Base-by-base conservation (phyloP, 2,329 filamentous ascomycete genomes). In the Calonectria crousiana region DNA sequence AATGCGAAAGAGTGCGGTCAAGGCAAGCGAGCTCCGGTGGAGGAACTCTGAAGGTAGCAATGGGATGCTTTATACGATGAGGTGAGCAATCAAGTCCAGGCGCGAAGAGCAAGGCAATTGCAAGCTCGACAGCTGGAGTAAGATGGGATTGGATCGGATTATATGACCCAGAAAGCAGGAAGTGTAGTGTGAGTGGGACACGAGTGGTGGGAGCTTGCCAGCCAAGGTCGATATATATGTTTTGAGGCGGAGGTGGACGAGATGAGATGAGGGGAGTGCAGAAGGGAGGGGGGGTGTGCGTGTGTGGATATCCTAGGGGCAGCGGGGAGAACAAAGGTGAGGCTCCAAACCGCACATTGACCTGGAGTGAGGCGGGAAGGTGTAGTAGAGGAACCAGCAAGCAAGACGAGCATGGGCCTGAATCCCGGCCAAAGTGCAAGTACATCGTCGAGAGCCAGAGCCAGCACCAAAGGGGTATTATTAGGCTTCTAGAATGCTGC, bases 311-410 rank as follows among this genome's bases (percentile, higher is more conserved):
- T 28, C 23, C 62, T 58, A 64, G 52, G 67, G 60, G 52, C 41
- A 53, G 36, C 56, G 53, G 53, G 23, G 58, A 64, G 60, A 69
- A 52, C 53, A 70, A 78, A 75, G 69, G 73, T 76, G 79, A 81
- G 79, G 79, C 79, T 81, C 78, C 56, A 77, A 80, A 79, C 72
- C 67, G 79, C 79, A 81, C 78, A 78, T 80, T 81, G 72, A 67
- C 28, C 36, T 34, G 32, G 52, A 79, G 79, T 81, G 79, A 81
- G 79, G 79, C 79, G 79, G 73, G 67, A 60, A 76, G 75, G 49
- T 74, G 68, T 71, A 79, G 79, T 36, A 23, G 51, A 78, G 71
- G 74, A 76, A 52, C 74, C 44, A 47, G 20, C 44, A 47, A 67
- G 56, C 56, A 36, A 36, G n/a, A 47, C 44, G 72, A 74, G 34